Conservation (phyloP, 2,329 filamentous ascomycete genomes). For the Fusarium napiforme region DNA sequence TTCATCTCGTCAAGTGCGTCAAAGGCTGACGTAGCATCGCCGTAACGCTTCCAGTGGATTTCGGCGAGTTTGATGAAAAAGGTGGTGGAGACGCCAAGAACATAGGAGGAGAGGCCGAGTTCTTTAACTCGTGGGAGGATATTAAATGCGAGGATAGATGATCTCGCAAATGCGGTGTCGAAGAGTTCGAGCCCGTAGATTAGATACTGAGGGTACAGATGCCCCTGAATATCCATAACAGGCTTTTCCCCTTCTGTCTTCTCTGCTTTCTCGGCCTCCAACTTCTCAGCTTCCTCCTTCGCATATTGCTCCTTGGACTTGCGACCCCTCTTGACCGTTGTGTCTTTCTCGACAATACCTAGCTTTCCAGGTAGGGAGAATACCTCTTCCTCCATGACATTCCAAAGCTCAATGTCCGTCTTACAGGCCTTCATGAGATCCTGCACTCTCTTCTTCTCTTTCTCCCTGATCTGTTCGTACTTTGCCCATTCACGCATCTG, state of each 20-base stretch:
- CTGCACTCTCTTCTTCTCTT: constrained; percentile 65
- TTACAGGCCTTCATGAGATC: constrained; percentile 63
- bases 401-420: constrained; percentile 74
- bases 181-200: constrained; percentile 67
- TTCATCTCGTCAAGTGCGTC: constrained; percentile 74
- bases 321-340: neutral
- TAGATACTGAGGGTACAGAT: constrained; percentile 72
- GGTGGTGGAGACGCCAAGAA: constrained; percentile 75
- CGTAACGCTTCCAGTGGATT: constrained; percentile 69
- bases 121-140: constrained; percentile 75
- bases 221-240: constrained; percentile 68
- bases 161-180: constrained; percentile 64
- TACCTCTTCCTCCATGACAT: constrained; percentile 72
- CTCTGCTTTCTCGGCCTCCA: neutral
- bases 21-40: constrained; percentile 66
- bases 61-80: constrained; percentile 76
- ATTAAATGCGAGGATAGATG: constrained; percentile 68
- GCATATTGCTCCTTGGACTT: constrained; percentile 30
- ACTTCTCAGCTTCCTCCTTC: constrained; percentile 8
- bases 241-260: constrained; percentile 41
- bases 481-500: constrained; percentile 50
- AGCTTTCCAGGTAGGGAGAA: constrained; percentile 69
- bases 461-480: constrained; percentile 52
- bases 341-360: constrained; percentile 56
- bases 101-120: constrained; percentile 75